Conservation (phyloP, 345 rosid genomes). For the Lepidium sativum region DNA sequence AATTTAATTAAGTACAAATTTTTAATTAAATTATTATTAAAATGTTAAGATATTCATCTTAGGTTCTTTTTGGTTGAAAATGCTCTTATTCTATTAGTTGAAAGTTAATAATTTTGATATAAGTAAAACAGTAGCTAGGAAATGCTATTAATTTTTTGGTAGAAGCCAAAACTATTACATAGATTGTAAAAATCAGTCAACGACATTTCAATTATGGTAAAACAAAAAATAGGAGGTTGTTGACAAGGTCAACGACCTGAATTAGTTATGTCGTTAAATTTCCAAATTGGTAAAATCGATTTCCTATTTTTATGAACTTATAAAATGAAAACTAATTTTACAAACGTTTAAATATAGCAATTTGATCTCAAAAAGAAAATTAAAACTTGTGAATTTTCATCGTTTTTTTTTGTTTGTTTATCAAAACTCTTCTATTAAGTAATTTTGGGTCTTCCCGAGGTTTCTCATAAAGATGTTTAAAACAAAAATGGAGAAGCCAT, state of each 20-base stretch:
- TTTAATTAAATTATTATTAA: no score
- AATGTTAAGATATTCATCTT: no score
- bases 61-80: no score
- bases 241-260: conserved; percentile 9
- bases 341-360: conserved; percentile 1
- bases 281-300: neutral
- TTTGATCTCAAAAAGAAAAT: neutral
- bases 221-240: neutral
- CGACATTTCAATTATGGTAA: neutral
- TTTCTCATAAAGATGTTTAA: conserved; percentile 14
- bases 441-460: conserved; percentile 43
- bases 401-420: neutral
- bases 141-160: neutral
- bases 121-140: neutral
- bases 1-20: no score
- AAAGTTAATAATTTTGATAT: no score
- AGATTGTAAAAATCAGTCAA: neutral
- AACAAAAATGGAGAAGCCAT: conserved; percentile 11
- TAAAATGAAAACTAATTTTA: conserved; percentile 1
- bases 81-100: no score
- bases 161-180: neutral
- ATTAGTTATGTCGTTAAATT: neutral
- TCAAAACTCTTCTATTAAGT: conserved; percentile 20
- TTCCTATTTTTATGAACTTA: neutral
- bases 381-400: neutral